phyloP scores from a whole-genome alignment of 768 basidiomycete genomes.

The Hypsizygus marmoreus region DNA sequence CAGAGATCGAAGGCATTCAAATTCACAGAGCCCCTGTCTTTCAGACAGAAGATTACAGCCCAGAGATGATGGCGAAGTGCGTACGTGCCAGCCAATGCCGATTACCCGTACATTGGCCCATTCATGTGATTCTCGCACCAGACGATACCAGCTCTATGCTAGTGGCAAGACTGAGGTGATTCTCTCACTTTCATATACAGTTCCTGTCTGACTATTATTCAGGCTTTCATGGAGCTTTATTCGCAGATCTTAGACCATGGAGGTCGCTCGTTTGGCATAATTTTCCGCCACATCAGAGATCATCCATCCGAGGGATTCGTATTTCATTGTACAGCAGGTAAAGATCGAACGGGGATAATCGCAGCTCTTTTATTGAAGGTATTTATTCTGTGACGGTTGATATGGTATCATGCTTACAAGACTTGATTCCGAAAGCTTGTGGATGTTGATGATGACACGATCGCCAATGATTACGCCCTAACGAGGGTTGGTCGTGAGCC shows the following conservation, averaged over 20 bases:
- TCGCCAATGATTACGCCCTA: slow-evolving; percentile 76
- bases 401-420: not conserved
- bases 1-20: slow-evolving; percentile 63
- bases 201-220: slow-evolving; percentile 1
- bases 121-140: slow-evolving; percentile 33
- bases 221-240: slow-evolving; percentile 84
- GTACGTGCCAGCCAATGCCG: slow-evolving; percentile 42
- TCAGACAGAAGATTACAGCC: slow-evolving; percentile 76
- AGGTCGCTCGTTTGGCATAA: slow-evolving; percentile 64
- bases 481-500: slow-evolving; percentile 82
- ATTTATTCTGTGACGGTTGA: not conserved
- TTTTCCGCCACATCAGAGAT: slow-evolving; percentile 75
- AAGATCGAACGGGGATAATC: slow-evolving; percentile 78
- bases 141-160: slow-evolving; percentile 74
- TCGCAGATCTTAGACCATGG: slow-evolving; percentile 80
- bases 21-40: slow-evolving; percentile 68
- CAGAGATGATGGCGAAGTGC: slow-evolving; percentile 82
- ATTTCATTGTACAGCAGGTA: slow-evolving; percentile 86
- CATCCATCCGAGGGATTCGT: slow-evolving; percentile 62
- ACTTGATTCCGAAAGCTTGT: slow-evolving; percentile 53
- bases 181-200: not conserved
- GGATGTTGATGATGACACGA: slow-evolving; percentile 63
- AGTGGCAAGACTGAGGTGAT: slow-evolving; percentile 77
- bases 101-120: slow-evolving; percentile 16
- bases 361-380: slow-evolving; percentile 77